Percentiles rank a stretch among this genome's conserved stretches.
Evolutionary conservation across 495 filamentous ascomycete genomes (phyloP).

Genomic region (Penicillium manginii): DNA sequence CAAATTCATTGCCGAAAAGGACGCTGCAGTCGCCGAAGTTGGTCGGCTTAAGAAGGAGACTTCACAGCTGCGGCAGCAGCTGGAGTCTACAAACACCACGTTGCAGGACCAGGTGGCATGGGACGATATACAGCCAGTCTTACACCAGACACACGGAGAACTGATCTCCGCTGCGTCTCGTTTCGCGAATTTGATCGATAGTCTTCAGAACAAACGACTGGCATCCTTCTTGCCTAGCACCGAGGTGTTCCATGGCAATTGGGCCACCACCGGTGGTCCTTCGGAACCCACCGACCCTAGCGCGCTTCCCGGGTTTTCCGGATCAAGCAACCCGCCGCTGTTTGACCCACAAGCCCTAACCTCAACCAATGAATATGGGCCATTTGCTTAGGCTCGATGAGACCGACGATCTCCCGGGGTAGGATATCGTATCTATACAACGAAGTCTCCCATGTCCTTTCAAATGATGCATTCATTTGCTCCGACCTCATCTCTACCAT

Average conservation of each 20-base stretch:
- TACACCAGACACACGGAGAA: constrained; percentile 18
- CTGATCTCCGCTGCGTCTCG: constrained; percentile 15
- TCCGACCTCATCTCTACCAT: no score
- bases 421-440: no score
- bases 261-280: constrained; percentile 10
- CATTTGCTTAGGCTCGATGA: constrained; percentile 1
- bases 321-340: constrained; percentile 4
- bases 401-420: background rate
- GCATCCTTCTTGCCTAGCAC: constrained; percentile 20
- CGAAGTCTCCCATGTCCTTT: no score
- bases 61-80: constrained; percentile 16
- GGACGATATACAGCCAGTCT: constrained; percentile 20
- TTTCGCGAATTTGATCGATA: constrained; percentile 15
- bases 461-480: no score
- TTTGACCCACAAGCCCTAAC: background rate
- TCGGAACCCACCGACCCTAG: background rate
- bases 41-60: constrained; percentile 8
- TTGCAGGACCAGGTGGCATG: constrained; percentile 17
- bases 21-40: constrained; percentile 8
- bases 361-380: background rate
- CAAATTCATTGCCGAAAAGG: background rate
- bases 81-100: constrained; percentile 17
- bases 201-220: constrained; percentile 17
- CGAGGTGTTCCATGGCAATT: constrained; percentile 15
- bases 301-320: constrained; percentile 10